Conservation (phyloP, 1,139 yeast genomes). For the Debaryomyces udenii region DNA sequence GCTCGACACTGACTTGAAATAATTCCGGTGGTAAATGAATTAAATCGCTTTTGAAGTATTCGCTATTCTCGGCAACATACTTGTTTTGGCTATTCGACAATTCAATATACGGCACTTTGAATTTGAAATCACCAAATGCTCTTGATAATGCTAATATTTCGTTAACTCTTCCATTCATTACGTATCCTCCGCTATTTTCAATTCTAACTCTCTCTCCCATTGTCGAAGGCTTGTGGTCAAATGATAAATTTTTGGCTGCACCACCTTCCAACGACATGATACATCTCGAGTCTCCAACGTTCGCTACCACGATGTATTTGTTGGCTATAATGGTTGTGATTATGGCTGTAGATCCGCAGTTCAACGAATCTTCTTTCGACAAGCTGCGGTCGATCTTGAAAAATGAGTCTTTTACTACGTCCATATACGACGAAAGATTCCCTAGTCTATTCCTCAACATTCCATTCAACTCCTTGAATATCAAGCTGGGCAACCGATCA, state of each 20-base stretch:
- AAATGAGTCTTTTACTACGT: slow-evolving; percentile 55
- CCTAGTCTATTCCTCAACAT: slow-evolving; percentile 10
- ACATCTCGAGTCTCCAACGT: slow-evolving; percentile 77
- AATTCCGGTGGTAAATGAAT: slow-evolving; percentile 45
- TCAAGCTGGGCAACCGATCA: slow-evolving; percentile 39
- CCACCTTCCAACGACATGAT: slow-evolving; percentile 56
- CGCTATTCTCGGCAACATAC: slow-evolving; percentile 26
- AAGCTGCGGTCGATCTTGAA: slow-evolving; percentile 59
- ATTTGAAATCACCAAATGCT: slow-evolving; percentile 77
- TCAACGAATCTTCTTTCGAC: slow-evolving; percentile 41
- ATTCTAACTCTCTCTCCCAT: slow-evolving; percentile 77
- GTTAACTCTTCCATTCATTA: slow-evolving; percentile 67
- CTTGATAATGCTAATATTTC: slow-evolving; percentile 73
- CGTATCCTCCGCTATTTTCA: slow-evolving; percentile 75
- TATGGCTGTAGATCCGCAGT: slow-evolving; percentile 74
- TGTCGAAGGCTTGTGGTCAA: slow-evolving; percentile 76
- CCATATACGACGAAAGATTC: slow-evolving; percentile 22
- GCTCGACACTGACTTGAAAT: slow-evolving; percentile 66
- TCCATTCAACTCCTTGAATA: slow-evolving; percentile 32
- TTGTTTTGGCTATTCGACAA: slow-evolving; percentile 34
- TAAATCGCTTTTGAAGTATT: slow-evolving; percentile 22
- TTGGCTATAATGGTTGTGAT: slow-evolving; percentile 55
- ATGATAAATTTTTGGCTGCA: slow-evolving; percentile 62
- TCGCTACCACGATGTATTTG: slow-evolving; percentile 57
- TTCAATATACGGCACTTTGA: slow-evolving; percentile 52